Percentiles rank a stretch among this genome's conserved stretches.
These are phyloP conservation scores for Hypoxylon crocopeplum DNA, from an alignment of 495 filamentous ascomycete genomes.

Conservation along the genomic window DNA sequence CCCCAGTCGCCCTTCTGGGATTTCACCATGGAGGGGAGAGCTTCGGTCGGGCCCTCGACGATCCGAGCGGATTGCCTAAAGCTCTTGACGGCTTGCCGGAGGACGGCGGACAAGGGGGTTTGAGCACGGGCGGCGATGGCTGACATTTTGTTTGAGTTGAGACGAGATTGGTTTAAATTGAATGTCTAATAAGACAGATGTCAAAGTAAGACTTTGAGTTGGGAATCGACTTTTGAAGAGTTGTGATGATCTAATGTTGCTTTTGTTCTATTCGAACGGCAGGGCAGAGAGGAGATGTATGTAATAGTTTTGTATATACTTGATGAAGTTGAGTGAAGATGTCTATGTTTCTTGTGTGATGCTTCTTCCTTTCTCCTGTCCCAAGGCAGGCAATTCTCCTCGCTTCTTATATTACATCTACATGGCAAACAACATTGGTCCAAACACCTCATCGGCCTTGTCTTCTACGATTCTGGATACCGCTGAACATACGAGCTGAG, in stretches of 20 bases:
- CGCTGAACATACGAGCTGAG: slow-evolving; percentile 28
- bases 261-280: not conserved
- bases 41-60: slow-evolving; percentile 27
- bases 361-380: not conserved
- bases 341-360: slow-evolving; percentile 34
- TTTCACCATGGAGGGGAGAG: not conserved
- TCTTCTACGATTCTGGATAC: not conserved
- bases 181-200: slow-evolving; percentile 33
- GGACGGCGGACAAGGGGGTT: slow-evolving; percentile 18
- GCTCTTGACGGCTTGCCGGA: slow-evolving; percentile 31
- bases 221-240: slow-evolving; percentile 15
- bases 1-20: slow-evolving; percentile 33
- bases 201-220: slow-evolving; percentile 15
- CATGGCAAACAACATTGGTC: slow-evolving; percentile 4
- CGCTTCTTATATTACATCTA: slow-evolving; percentile 20
- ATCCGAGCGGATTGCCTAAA: slow-evolving; percentile 31
- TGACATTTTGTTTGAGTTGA: slow-evolving; percentile 12
- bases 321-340: slow-evolving; percentile 22
- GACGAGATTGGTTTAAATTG: not conserved
- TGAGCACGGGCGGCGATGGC: slow-evolving; percentile 20
- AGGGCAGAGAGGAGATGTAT: slow-evolving; percentile 16
- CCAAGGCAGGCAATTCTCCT: slow-evolving; percentile 2
- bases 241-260: slow-evolving; percentile 24
- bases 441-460: slow-evolving; percentile 1
- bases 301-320: not conserved